phyloP scores from a whole-genome alignment of 495 filamentous ascomycete genomes.

The Gamarada debralockiae region DNA sequence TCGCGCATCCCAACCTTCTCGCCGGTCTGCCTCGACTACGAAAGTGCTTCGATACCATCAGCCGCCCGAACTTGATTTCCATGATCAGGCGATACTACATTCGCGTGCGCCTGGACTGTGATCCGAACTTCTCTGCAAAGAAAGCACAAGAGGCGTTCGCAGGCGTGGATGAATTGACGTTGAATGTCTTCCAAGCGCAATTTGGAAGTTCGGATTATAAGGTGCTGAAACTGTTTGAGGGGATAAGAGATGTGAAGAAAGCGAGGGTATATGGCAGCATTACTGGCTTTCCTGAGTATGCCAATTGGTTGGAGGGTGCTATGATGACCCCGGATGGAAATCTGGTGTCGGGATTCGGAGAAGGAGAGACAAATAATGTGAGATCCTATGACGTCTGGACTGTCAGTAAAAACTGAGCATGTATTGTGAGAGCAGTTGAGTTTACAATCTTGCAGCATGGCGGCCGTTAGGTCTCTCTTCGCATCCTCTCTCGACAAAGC shows the following conservation, averaged over 20 bases:
- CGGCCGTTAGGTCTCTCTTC: slow-evolving; percentile 4
- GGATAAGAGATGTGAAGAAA: slow-evolving; percentile 42
- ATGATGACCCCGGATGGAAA: slow-evolving; percentile 36
- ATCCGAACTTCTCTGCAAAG: slow-evolving; percentile 30
- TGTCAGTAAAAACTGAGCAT: slow-evolving; percentile 10
- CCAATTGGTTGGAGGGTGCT: slow-evolving; percentile 36
- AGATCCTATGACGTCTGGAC: slow-evolving; percentile 20
- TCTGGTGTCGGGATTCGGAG: slow-evolving; percentile 20
- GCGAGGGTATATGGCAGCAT: slow-evolving; percentile 39
- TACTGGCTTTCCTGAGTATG: slow-evolving; percentile 37
- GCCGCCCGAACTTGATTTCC: slow-evolving; percentile 20
- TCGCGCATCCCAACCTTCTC: slow-evolving; percentile 45
- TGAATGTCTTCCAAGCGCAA: slow-evolving; percentile 42
- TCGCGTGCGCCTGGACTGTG: slow-evolving; percentile 43
- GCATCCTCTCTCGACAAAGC: no score
- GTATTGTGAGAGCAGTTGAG: not conserved
- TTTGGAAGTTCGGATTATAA: slow-evolving; percentile 37
- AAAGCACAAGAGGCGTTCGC: slow-evolving; percentile 34
- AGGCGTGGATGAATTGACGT: slow-evolving; percentile 37
- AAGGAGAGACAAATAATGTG: slow-evolving; percentile 16
- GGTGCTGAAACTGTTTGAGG: slow-evolving; percentile 43
- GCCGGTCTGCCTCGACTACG: slow-evolving; percentile 39
- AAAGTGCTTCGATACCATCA: slow-evolving; percentile 28
- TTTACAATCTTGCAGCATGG: slow-evolving; percentile 7
- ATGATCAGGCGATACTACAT: slow-evolving; percentile 41